A percentile compares a stretch with the other conserved stretches of the same genome.
These are phyloP conservation scores for Trichosporon ovoides DNA, from an alignment of 1,284 basidiomycete genomes.

Conservation along the genomic window DNA sequence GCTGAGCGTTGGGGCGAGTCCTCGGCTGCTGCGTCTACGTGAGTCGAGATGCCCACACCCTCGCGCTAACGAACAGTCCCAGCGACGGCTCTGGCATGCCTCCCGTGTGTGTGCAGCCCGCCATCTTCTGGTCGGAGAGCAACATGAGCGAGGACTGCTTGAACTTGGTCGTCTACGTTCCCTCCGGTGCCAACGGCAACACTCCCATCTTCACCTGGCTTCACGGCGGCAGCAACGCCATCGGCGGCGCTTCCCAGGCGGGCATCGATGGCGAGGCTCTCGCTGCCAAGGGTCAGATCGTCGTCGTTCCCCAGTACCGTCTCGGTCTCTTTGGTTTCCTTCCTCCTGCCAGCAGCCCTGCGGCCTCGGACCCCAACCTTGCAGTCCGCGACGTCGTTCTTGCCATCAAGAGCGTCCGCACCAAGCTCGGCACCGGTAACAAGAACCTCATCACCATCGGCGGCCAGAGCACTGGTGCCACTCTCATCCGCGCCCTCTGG, in stretches of 20 bases:
- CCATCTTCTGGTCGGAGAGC: constrained; percentile 38
- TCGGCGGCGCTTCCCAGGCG: constrained; percentile 62
- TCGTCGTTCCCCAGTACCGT: constrained; percentile 66
- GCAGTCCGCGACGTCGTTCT: constrained; percentile 66
- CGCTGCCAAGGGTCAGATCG: constrained; percentile 64
- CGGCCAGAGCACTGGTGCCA: constrained; percentile 81
- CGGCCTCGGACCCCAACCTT: constrained; percentile 60
- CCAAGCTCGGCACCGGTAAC: constrained; percentile 54
- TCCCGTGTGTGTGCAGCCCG: constrained; percentile 57
- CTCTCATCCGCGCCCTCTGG: constrained; percentile 67
- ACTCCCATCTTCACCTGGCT: constrained; percentile 37
- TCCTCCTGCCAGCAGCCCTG: constrained; percentile 51
- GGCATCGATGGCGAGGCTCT: constrained; percentile 74
- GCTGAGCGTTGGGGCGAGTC: constrained; percentile 31
- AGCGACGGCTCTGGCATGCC: neutral
- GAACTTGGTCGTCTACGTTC: constrained; percentile 67
- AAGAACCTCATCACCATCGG: constrained; percentile 66
- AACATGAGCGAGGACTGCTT: constrained; percentile 68
- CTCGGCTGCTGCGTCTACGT: neutral
- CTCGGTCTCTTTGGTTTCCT: constrained; percentile 73
- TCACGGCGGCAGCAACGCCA: constrained; percentile 75
- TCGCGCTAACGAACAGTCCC: neutral
- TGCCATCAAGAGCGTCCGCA: constrained; percentile 61
- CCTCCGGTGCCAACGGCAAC: constrained; percentile 29
- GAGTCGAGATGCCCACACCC: constrained; percentile 10